phyloP scores from a whole-genome alignment of 2,329 filamentous ascomycete genomes.

The Pseudogymnoascus sp. region DNA sequence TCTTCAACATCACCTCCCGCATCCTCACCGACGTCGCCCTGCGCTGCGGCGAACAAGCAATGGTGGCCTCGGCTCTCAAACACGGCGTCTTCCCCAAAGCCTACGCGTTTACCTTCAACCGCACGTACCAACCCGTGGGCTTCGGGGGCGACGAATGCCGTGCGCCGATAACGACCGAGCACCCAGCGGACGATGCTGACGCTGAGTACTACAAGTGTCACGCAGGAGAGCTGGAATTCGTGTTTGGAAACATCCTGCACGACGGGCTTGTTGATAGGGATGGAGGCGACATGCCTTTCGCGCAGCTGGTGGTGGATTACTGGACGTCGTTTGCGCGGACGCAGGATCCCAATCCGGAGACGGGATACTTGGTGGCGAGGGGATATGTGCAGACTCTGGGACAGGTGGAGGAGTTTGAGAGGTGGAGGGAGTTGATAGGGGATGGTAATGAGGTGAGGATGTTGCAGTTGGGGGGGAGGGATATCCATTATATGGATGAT shows the following conservation, averaged over 20 bases:
- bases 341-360: conserved; percentile 19
- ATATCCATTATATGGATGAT: conserved; percentile 15
- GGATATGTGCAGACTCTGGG: conserved; percentile 18
- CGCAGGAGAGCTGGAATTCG: conserved; percentile 27
- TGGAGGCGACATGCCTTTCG: conserved; percentile 24
- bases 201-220: conserved; percentile 31
- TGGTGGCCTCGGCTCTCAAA: conserved; percentile 21
- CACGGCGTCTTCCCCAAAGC: conserved; percentile 27
- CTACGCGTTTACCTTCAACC: conserved; percentile 29
- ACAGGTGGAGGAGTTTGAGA: conserved; percentile 17
- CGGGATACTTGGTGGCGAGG: conserved; percentile 19
- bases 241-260: conserved; percentile 25
- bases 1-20: conserved; percentile 27
- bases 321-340: conserved; percentile 24
- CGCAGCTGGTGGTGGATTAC: conserved; percentile 21
- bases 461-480: conserved; percentile 7
- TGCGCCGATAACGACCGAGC: conserved; percentile 17
- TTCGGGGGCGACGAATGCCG: conserved; percentile 15
- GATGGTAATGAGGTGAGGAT: conserved; percentile 13
- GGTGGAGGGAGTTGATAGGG: conserved; percentile 16
- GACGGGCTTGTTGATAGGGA: conserved; percentile 24
- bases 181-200: conserved; percentile 26
- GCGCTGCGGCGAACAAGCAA: conserved; percentile 25
- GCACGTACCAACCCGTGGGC: conserved; percentile 25
- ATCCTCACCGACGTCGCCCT: conserved; percentile 25